Base-by-base conservation (phyloP, 805 yeast species). In the Yarrowia phangngaensis region DNA sequence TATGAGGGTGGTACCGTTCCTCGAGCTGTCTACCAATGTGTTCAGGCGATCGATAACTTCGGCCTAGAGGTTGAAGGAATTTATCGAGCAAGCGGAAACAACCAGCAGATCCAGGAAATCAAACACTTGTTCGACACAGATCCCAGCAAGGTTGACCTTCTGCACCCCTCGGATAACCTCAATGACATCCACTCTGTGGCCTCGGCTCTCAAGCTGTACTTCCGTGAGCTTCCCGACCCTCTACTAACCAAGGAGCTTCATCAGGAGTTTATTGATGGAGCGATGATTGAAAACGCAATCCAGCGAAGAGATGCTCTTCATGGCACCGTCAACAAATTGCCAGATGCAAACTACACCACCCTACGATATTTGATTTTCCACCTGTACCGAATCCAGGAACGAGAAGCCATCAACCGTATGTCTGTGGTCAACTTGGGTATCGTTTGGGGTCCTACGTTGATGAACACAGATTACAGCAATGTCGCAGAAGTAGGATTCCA, bases 271-370 rank as follows among this genome's bases (percentile, higher is more conserved):
- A 65, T 87, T 40, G 79, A 76, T 28, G 84, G 88, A 1, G 84
- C 84, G 16, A 78, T 78, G 62, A 79, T 87, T 43, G 74, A 70
- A 22, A 84, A 82, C 57, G 72, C 72, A 14, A 70, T 70, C 11
- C 72, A 79, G 55, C 74, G 84, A 51, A 78, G 84, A 52, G 90
- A 87, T 60, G 71, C 71, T 22, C 72, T 92, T 58, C 98, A 92
- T 64, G 85, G 87, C 34, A 75, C 86, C 52, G 85, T 92, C 35
- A 92, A 83, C 68, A 84, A 84, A 56, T 73, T 92, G 50, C 96
- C 97, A 0, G 98, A 92, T 66, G 92, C 95, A 1, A 87, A 90
- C 51, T 92, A 92, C 64, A 89, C 95, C 72, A 89, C 97, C 0
- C 71, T 92, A 56, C 71, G 97, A 55, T 79, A 86, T 26, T 68